A percentile compares a stretch with the other conserved stretches of the same genome.
phyloP scores from a whole-genome alignment of 2,329 filamentous ascomycete genomes.

The Sporothrix curviconia region DNA sequence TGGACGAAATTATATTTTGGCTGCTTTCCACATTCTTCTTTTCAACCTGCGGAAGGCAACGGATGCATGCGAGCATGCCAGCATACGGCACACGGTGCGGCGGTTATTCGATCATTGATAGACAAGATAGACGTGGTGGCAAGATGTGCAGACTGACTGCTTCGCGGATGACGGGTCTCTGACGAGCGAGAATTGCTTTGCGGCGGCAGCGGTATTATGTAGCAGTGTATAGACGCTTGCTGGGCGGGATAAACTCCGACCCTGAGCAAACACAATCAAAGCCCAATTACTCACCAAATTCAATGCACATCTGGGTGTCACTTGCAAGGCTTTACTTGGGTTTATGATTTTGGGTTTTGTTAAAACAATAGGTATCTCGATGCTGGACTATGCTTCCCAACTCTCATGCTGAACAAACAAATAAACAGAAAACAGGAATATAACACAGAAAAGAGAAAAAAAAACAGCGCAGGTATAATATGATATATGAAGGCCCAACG shows the following conservation, averaged over 20 bases:
- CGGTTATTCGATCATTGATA: not conserved
- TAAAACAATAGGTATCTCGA: constrained; percentile 8
- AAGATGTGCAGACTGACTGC: not conserved
- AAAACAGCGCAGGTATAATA: not conserved
- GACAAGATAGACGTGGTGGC: not conserved
- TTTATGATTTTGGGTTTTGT: not conserved
- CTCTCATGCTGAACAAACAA: not conserved
- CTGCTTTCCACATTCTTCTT: not conserved
- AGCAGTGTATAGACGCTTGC: not conserved
- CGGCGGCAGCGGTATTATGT: not conserved
- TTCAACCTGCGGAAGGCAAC: not conserved
- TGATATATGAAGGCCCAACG: constrained; percentile 4
- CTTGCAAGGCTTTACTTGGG: not conserved
- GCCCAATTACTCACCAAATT: not conserved
- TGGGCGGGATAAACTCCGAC: not conserved
- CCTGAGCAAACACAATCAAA: not conserved
- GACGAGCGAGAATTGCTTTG: not conserved
- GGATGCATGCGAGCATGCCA: not conserved
- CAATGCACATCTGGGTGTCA: no score
- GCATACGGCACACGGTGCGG: not conserved
- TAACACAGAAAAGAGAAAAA: not conserved
- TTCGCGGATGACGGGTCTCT: not conserved
- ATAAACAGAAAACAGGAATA: not conserved
- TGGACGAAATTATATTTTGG: not conserved
- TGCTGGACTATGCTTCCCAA: constrained; percentile 3